Evolutionary conservation across 1,139 yeast genomes (phyloP), one percentile per base, ranked within the genome.

Genomic region (Magnusiomyces fungicola): DNA sequence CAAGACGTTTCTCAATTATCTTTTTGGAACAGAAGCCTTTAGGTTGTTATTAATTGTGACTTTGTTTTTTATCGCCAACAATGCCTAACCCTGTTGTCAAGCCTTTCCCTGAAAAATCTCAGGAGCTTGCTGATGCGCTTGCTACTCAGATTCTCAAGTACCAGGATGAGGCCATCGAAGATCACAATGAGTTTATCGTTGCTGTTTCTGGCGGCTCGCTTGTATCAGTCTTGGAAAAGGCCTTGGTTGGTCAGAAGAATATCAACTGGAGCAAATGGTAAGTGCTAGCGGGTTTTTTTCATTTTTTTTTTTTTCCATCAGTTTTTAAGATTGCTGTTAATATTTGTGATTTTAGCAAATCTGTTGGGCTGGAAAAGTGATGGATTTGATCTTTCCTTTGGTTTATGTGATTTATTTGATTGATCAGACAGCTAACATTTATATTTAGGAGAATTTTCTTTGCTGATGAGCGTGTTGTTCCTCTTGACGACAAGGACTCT

Each of bases 121-220:
- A 56, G 22, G 39, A 27, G 25, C 61, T 62, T 6, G 63, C 64
- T 38, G 45, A 83, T 53, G 95, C 96, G 14, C 92, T 90, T 40
- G 97, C 96, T 1, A 92, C 87, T 62, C 89, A 87, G 63, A 81
- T 90, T 50, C 78, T 89, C 43, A 75, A 81, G 39, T 84, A 90
- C 14, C 97, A 92, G 69, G 83, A 88, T 62, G 69, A 75, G 60
- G 78, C 88, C 7, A 69, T 85, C 50, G 57, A 53, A 19, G 50
- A 55, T 23, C 57, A 58, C 40, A 56, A 53, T 23, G 48, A 44
- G 25, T 90, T 90, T 69, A 78, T 77, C 57, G 74, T 90, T 54
- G 97, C 96, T 22, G 74, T 90, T 44, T 83, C 94, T 50, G 97
- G 97, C 40, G 97, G 97, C 1, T 87, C 96, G 3, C 73, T 89